Base-by-base conservation (phyloP, 2,329 filamentous ascomycete genomes). In the Ceratocystis ficicola region DNA sequence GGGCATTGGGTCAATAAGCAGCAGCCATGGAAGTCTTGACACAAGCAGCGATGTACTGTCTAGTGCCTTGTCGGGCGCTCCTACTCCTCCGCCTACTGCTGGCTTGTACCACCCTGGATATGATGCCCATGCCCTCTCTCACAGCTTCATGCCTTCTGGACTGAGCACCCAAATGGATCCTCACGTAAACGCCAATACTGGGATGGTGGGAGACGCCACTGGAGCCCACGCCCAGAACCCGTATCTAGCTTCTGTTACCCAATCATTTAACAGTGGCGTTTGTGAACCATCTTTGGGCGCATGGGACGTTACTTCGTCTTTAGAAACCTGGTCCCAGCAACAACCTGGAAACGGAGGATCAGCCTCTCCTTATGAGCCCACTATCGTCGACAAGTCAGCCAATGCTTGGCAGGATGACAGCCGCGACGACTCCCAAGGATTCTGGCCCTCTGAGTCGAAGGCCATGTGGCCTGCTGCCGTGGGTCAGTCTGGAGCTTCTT, bases 331-430 rank as follows among this genome's bases (percentile, higher is more conserved):
- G 66, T 20, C 63, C 12, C 63, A 65, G 32, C 63, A 61, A 28
- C 46, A 61, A 15, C 36, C 52, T 30, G 59, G 59, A 7, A 63
- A 41, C 5, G 63, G 63, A 30, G 66, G 66, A 7, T 50, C 44
- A 3, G 66, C 60, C 1, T 67, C 66, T 44, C 66, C 66, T 4
- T 67, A 67, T 17, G 50, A 67, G n/a, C 63, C 66, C 5, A 67
- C 66, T 7, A 63, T 67, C 25, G 63, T 65, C 22, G 50, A 46
- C 15, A 67, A 67, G n/a, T 59, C 63, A 2, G 50, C 59, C 5
- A 62, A 52, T 20, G 30, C 63, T 25, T 67, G 66, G 63, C 36
- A 44, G 6, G 66, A 65, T 6, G 50, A 63, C 30, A 17, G 59
- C 5, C 66, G 66, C n/a, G 63, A 65, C 12, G 50, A 36, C 0